Conservation (phyloP, 306 rosid species). For the Rubus idaeus region DNA sequence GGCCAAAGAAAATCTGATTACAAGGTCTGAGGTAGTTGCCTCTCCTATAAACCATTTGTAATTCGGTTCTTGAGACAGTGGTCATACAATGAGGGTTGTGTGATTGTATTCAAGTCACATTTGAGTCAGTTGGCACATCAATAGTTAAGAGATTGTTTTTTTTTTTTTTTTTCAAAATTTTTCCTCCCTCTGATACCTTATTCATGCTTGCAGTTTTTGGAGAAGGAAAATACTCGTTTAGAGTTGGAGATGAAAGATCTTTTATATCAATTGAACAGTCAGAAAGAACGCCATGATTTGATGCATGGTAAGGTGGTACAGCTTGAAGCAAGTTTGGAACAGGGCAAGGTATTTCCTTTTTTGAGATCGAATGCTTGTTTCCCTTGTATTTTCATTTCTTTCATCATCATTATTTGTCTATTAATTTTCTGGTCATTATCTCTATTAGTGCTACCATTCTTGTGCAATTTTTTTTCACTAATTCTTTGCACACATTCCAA, state of each 20-base stretch:
- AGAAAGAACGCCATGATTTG: slow-evolving; percentile 43
- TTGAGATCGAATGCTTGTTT: neutral
- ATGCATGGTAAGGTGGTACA: slow-evolving; percentile 43
- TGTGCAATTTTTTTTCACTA: neutral
- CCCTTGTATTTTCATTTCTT: neutral
- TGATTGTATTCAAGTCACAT: neutral
- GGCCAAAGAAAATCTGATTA: slow-evolving; percentile 36
- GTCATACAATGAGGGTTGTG: neutral
- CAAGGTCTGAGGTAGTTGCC: slow-evolving; percentile 67
- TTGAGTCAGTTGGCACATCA: neutral
- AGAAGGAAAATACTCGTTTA: slow-evolving; percentile 45
- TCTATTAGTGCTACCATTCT: neutral
- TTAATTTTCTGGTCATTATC: neutral
- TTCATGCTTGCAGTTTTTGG: slow-evolving; percentile 44
- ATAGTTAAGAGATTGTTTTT: neutral
- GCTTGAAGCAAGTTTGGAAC: slow-evolving; percentile 45
- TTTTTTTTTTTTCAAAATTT: too few species aligned
- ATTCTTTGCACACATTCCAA: neutral
- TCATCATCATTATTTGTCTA: neutral
- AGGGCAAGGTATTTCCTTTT: slow-evolving; percentile 46
- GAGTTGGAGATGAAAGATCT: slow-evolving; percentile 45
- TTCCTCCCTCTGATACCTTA: neutral
- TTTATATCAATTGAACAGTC: slow-evolving; percentile 40
- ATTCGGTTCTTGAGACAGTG: slow-evolving; percentile 5
- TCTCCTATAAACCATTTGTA: slow-evolving; percentile 24